Conservation (phyloP, 2,329 filamentous ascomycete species). For the Huntiella moniliformis region DNA sequence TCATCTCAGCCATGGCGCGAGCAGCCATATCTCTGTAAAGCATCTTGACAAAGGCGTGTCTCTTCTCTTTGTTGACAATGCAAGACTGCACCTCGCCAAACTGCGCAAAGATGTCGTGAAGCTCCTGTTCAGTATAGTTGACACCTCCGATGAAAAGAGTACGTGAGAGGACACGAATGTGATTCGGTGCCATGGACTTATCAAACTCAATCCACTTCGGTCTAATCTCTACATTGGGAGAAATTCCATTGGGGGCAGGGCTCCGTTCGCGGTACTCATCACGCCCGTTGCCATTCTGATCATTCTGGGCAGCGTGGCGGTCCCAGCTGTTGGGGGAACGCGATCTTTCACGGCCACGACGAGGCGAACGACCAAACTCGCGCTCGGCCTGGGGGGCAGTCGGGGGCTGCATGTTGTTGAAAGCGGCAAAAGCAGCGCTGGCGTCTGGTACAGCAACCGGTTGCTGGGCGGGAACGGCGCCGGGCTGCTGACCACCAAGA, state of each 20-base stretch:
- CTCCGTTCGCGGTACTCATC: constrained; percentile 51
- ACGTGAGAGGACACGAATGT: constrained; percentile 82
- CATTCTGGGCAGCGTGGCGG: background rate
- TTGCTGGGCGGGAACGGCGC: background rate
- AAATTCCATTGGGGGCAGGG: constrained; percentile 24
- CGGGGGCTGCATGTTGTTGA: constrained; percentile 3
- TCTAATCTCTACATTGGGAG: constrained; percentile 14
- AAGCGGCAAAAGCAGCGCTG: background rate
- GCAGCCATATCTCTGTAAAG: constrained; percentile 72
- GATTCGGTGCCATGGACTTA: constrained; percentile 48
- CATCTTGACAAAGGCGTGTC: constrained; percentile 99
- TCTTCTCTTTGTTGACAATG: constrained; percentile 95
- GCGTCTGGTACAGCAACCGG: too few species aligned
- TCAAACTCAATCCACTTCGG: constrained; percentile 56
- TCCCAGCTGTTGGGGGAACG: constrained; percentile 32
- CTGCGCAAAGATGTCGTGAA: constrained; percentile 60
- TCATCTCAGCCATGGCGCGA: constrained; percentile 70
- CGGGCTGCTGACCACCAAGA: background rate
- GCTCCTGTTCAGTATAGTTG: constrained; percentile 64
- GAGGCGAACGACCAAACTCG: constrained; percentile 38
- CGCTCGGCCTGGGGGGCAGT: constrained; percentile 10
- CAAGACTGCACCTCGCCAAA: constrained; percentile 88
- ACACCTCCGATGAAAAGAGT: constrained; percentile 95
- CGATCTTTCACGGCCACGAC: constrained; percentile 40
- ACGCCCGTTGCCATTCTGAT: constrained; percentile 24